Base-by-base conservation (phyloP, 2,329 filamentous ascomycete genomes). In the Rachicladosporium sp. region DNA sequence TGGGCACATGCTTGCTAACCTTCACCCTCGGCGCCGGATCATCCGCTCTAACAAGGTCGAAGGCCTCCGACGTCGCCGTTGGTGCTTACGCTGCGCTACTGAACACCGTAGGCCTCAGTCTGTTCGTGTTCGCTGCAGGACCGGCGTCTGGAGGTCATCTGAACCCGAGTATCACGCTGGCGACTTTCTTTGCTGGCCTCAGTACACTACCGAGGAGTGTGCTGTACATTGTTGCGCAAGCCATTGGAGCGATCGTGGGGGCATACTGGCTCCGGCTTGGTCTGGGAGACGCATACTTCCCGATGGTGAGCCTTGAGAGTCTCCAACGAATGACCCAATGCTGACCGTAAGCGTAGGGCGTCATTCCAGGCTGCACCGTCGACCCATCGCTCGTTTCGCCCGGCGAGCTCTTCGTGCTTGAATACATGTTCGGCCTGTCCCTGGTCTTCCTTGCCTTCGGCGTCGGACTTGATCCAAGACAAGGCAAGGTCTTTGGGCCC, bases 141-240 rank as follows among this genome's bases (percentile, higher is more conserved):
- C 64, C 69, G 0, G 64, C 66, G 0, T 68, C 65, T 3, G 69
- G 71, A 31, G 70, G 66, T 1, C 71, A 74, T 47, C 53, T 74
- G 40, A 74, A 71, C 46, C 70, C 70, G 2, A 55, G 67, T 27
- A 71, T 75, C 43, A 73, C 70, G 0, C 63, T 74, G 35, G 62
- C 67, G 2, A 71, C 70, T 2, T 67, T 75, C 43, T 65, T 70
- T 15, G 62, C 67, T 1, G 64, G 69, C 0, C 55, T 73, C 9
- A 67, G 66, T 12, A 67, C 67, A 1, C 57, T 73, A 9, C 62
- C 70, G 0, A 61, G 70, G 39, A 62, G 63, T 10, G 50, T 71
- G 1, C 42, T 73, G 7, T 73, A 73, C 41, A 43, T 73, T 3
- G 39, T 53, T 4, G 64, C 61, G 10, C 71, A 74, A 50, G 62